phyloP scores from a whole-genome alignment of 345 rosid genomes.

The Murraya koenigii region DNA sequence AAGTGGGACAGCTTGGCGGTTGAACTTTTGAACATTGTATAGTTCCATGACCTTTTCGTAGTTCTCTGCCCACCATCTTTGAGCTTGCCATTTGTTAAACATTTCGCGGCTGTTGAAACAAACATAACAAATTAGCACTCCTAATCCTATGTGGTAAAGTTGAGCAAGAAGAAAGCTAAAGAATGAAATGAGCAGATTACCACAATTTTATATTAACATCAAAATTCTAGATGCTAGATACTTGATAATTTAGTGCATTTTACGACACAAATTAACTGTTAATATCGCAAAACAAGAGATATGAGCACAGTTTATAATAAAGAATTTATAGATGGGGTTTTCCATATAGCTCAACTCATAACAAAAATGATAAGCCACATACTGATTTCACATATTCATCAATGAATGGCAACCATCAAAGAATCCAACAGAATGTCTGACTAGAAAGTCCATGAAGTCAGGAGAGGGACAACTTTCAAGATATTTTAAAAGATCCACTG shows the following conservation, averaged over 20 bases:
- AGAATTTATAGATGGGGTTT: neutral
- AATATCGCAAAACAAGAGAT: neutral
- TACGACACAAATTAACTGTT: neutral
- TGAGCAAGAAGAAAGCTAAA: conserved; percentile 2
- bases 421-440: neutral
- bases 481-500: neutral
- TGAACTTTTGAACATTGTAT: conserved; percentile 81
- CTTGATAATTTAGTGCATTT: neutral
- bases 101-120: conserved; percentile 73
- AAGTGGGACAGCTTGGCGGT: conserved; percentile 66
- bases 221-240: neutral
- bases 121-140: conserved; percentile 6
- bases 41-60: conserved; percentile 90
- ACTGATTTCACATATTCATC: neutral
- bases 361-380: neutral
- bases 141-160: neutral
- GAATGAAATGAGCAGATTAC: conserved; percentile 4
- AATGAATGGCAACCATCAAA: neutral
- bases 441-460: neutral
- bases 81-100: conserved; percentile 97
- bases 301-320: too few species aligned
- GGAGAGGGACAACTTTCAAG: neutral
- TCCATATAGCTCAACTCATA: neutral
- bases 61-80: conserved; percentile 96
- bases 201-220: neutral